phyloP scores from a whole-genome alignment of 441 rosid species.

The Hura crepitans region DNA sequence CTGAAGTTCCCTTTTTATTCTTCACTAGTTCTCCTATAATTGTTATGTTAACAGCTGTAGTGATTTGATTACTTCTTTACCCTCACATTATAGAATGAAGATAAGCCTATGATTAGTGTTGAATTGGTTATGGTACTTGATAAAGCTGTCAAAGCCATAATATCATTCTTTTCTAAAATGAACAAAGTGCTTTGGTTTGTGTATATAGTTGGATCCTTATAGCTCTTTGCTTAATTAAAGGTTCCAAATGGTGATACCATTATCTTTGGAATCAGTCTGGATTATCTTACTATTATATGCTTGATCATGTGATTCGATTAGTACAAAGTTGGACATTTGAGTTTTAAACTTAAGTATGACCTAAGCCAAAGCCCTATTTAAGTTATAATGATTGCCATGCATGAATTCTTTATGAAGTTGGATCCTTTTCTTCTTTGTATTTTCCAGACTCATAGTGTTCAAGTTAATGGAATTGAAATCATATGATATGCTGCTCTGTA shows the following conservation, averaged over 20 bases:
- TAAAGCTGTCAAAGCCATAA: neutral
- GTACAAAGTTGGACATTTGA: slow-evolving; percentile 8
- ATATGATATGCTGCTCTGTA: neutral
- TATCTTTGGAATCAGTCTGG: no score
- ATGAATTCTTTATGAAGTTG: neutral
- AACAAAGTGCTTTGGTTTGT: neutral
- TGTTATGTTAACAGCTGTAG: neutral
- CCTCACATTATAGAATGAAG: slow-evolving; percentile 4
- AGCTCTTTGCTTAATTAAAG: neutral
- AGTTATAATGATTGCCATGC: neutral
- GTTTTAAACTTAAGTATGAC: neutral
- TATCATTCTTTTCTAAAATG: neutral
- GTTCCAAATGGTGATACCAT: neutral
- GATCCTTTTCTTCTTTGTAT: neutral
- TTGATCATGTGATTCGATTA: neutral
- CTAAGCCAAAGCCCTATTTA: neutral
- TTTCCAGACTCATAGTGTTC: neutral
- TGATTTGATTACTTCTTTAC: neutral
- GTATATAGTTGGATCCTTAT: neutral
- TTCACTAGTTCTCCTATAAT: neutral
- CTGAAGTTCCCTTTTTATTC: neutral
- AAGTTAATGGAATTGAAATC: neutral
- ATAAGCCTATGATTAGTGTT: neutral
- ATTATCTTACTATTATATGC: neutral
- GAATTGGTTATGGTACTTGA: neutral